Conservation (phyloP, 176 grass and related monocot genomes). For the Poa annua region DNA sequence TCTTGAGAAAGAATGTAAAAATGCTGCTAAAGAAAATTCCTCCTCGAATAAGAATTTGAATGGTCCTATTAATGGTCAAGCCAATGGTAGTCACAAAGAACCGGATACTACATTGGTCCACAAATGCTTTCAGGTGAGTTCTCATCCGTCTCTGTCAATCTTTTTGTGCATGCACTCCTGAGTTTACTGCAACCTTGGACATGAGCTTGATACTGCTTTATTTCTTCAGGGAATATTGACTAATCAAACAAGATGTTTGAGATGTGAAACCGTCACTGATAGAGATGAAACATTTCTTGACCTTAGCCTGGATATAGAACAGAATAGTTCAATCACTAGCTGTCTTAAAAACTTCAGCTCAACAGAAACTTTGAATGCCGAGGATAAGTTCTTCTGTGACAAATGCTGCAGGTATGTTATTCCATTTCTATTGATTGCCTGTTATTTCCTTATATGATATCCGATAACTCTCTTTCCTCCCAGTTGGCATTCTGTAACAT, state of each 20-base stretch:
- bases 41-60: slow-evolving; percentile 64
- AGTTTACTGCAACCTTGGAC: slow-evolving; percentile 19
- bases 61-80: slow-evolving; percentile 49
- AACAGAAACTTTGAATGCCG: slow-evolving; percentile 93
- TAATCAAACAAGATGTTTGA: slow-evolving; percentile 93
- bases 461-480: neutral
- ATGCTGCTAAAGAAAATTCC: slow-evolving; percentile 49
- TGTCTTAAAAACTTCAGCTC: slow-evolving; percentile 99
- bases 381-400: slow-evolving; percentile 99
- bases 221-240: slow-evolving; percentile 88
- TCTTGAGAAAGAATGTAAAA: slow-evolving; percentile 82
- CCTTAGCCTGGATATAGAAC: slow-evolving; percentile 93
- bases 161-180: slow-evolving; percentile 3
- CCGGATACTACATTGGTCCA: slow-evolving; percentile 79
- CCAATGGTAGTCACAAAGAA: slow-evolving; percentile 79
- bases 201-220: slow-evolving; percentile 30
- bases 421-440: neutral
- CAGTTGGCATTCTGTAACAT: slow-evolving; percentile 9
- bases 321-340: slow-evolving; percentile 98
- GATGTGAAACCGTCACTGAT: slow-evolving; percentile 97
- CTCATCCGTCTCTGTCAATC: slow-evolving; percentile 24
- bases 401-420: slow-evolving; percentile 89
- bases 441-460: slow-evolving; percentile 16
- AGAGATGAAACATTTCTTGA: slow-evolving; percentile 99
- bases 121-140: slow-evolving; percentile 86